phyloP scores from a whole-genome alignment of 2,329 filamentous ascomycete species.

The Byssochlamys sp. region DNA sequence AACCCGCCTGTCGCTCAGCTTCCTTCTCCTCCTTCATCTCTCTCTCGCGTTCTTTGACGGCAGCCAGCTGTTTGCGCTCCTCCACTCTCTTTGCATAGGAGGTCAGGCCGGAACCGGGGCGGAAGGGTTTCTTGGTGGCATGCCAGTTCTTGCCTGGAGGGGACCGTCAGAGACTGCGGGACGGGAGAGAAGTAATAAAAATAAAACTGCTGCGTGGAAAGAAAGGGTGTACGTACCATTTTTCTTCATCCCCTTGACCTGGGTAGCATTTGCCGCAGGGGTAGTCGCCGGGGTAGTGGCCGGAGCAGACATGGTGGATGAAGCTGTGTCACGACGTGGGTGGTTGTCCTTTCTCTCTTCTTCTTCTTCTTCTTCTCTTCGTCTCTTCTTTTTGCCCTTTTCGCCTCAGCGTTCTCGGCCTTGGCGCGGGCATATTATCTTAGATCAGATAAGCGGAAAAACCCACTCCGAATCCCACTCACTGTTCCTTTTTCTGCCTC shows the following conservation, averaged over 20 bases:
- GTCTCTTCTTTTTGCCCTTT: not conserved
- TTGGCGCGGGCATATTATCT: conserved; percentile 20
- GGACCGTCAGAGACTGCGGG: conserved; percentile 1
- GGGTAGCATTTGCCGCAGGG: not conserved
- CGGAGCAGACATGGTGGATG: not conserved
- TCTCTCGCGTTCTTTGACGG: conserved; percentile 86
- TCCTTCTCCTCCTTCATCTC: conserved; percentile 96
- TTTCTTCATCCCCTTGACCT: conserved; percentile 60
- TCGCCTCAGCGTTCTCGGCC: not conserved
- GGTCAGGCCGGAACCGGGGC: conserved; percentile 66
- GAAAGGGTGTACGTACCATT: conserved; percentile 54
- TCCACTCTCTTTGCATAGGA: conserved; percentile 69
- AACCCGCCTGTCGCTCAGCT: conserved; percentile 63
- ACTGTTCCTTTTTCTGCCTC: not conserved
- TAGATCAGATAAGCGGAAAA: conserved; percentile 36
- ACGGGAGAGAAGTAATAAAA: not conserved
- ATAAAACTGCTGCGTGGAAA: not conserved
- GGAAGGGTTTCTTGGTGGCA: conserved; percentile 69
- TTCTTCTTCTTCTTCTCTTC: not conserved
- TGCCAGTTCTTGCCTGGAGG: conserved; percentile 88
- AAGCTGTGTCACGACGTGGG: not conserved
- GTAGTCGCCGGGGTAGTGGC: not conserved
- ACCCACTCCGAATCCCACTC: conserved; percentile 3
- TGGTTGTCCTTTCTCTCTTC: not conserved
- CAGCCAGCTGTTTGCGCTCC: conserved; percentile 57